phyloP scores from a whole-genome alignment of 352 stramenopile genomes.

The Phytophthora hibernalis region DNA sequence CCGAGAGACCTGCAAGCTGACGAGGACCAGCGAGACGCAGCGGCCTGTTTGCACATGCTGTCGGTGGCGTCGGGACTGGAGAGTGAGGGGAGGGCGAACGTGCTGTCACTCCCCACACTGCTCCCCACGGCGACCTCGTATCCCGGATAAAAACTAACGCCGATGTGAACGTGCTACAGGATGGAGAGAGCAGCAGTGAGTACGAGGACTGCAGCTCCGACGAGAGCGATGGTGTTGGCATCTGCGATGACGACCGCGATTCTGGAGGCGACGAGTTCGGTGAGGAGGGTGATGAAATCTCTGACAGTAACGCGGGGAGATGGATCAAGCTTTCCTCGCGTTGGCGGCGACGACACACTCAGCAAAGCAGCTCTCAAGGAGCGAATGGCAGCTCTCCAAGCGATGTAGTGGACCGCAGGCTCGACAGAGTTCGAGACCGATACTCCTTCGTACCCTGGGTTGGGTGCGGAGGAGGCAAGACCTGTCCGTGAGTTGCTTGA shows the following conservation, averaged over 20 bases:
- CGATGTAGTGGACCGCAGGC: neutral
- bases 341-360: neutral
- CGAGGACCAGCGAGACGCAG: slow-evolving; percentile 10
- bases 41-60: slow-evolving; percentile 19
- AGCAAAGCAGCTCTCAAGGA: neutral
- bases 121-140: neutral
- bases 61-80: slow-evolving; percentile 14
- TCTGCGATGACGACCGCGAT: neutral
- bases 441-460: neutral
- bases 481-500: neutral
- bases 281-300: neutral
- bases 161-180: slow-evolving; percentile 1
- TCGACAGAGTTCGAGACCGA: neutral
- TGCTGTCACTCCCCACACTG: neutral
- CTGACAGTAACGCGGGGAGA: neutral
- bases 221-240: neutral
- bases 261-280: neutral
- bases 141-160: neutral
- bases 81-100: neutral
- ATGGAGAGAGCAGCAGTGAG: neutral
- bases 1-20: slow-evolving; percentile 14
- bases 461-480: neutral
- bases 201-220: slow-evolving; percentile 6
- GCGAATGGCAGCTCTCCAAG: neutral
- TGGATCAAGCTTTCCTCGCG: slow-evolving; percentile 1